Evolutionary conservation across 1,139 yeast genomes (phyloP).

Genomic region (Pichia inconspicua): DNA sequence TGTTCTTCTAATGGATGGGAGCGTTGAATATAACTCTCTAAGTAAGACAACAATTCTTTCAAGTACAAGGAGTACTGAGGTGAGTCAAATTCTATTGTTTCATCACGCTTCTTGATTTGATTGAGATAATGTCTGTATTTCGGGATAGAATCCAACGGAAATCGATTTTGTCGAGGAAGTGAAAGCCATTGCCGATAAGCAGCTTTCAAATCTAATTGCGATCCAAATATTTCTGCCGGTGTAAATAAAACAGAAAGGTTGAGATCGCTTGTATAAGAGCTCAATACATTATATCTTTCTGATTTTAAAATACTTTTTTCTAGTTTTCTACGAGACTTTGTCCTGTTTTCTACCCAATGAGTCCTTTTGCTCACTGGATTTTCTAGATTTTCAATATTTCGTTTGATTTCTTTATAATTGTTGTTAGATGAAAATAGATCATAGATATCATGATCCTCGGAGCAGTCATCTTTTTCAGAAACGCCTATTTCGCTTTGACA

Average conservation of each 20-base stretch:
- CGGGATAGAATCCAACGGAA: conserved; percentile 14
- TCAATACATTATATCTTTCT: conserved; percentile 1
- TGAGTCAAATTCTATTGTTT: conserved; percentile 1
- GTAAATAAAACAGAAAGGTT: conserved; percentile 44
- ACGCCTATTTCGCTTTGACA: neutral
- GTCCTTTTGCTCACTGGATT: neutral
- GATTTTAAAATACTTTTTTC: conserved; percentile 16
- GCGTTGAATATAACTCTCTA: conserved; percentile 38
- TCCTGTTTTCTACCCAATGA: neutral
- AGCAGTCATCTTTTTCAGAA: neutral
- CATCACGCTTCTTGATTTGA: conserved; percentile 12
- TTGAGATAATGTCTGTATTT: conserved; percentile 17
- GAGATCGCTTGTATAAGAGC: conserved; percentile 48
- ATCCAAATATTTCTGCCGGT: conserved; percentile 59
- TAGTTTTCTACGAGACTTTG: conserved; percentile 1
- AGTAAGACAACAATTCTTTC: conserved; percentile 37
- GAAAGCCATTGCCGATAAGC: conserved; percentile 47
- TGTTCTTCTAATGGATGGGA: conserved; percentile 43
- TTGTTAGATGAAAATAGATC: conserved; percentile 18
- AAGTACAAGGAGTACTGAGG: conserved; percentile 38
- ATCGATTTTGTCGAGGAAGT: conserved; percentile 30
- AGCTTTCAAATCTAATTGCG: conserved; percentile 47
- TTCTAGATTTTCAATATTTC: conserved; percentile 4
- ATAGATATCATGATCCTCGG: conserved; percentile 13
- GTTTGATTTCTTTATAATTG: conserved; percentile 3